Conservation (phyloP, 2,329 filamentous ascomycete species). For the Aspergillus sp. region DNA sequence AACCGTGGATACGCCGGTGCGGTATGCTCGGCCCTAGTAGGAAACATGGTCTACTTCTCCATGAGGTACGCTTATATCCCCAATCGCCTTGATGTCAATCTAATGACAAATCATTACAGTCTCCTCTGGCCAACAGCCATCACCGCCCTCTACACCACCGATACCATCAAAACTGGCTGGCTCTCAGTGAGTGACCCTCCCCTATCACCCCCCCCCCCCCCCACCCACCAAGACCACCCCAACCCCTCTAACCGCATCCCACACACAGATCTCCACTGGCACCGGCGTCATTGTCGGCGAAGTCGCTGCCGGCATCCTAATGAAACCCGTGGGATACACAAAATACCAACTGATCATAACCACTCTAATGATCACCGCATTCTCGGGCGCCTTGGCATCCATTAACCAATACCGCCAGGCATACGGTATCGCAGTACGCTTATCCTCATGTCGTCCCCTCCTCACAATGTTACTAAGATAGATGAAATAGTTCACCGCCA, state of each 20-base stretch:
- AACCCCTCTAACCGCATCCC: background rate
- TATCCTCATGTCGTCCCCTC: background rate
- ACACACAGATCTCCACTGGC: background rate
- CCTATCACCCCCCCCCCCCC: background rate
- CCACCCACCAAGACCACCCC: too few relatives aligned
- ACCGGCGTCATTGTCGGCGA: constrained; percentile 2
- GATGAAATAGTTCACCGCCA: background rate
- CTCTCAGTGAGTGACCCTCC: background rate
- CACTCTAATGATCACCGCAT: constrained; percentile 2
- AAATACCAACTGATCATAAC: constrained; percentile 3
- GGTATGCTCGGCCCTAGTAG: constrained; percentile 2
- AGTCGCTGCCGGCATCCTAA: background rate
- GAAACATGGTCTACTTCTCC: constrained; percentile 9
- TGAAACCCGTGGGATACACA: constrained; percentile 2
- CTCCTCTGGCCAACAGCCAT: constrained; percentile 2
- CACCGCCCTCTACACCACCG: background rate
- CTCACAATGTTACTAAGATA: background rate
- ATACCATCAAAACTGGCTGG: constrained; percentile 4
- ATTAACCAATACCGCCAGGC: constrained; percentile 3
- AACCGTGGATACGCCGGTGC: constrained; percentile 4
- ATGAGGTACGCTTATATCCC: background rate
- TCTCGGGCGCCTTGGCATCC: constrained; percentile 4
- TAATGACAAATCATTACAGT: background rate
- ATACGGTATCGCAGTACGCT: background rate
- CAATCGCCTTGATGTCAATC: too few relatives aligned